These are phyloP conservation scores for Coniophora puteana DNA, from an alignment of 1,284 basidiomycete genomes.

Conservation along the genomic window DNA sequence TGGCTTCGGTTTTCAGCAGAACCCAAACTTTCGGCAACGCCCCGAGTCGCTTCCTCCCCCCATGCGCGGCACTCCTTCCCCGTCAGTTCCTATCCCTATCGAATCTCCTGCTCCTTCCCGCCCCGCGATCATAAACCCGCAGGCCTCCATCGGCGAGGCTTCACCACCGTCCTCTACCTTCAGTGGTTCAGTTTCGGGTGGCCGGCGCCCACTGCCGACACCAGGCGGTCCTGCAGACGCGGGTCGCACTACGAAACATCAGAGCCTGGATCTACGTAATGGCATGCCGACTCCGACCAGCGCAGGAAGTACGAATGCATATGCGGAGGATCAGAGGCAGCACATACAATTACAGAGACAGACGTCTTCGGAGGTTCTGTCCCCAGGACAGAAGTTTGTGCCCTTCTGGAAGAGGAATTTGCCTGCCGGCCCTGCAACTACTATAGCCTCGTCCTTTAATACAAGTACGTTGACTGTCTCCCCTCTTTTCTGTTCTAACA, in stretches of 20 bases:
- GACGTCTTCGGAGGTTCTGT: too few relatives aligned
- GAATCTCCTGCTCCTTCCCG: conserved; percentile 29
- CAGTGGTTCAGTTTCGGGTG: conserved; percentile 8
- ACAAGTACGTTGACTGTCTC: too few relatives aligned
- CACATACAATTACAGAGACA: conserved; percentile 12
- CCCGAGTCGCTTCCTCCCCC: conserved; percentile 27
- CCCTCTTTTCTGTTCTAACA: too few relatives aligned
- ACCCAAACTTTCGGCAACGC: too few relatives aligned
- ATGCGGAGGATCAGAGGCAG: conserved; percentile 14
- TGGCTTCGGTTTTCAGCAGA: too few relatives aligned
- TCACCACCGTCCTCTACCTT: conserved; percentile 14
- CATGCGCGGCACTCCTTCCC: conserved; percentile 11
- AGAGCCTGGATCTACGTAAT: conserved; percentile 19
- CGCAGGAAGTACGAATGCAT: too few relatives aligned
- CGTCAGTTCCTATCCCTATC: conserved; percentile 9
- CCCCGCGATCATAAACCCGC: conserved; percentile 21
- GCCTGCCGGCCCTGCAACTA: background rate
- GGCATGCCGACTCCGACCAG: conserved; percentile 18
- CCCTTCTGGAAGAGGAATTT: conserved; percentile 18
- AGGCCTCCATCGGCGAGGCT: conserved; percentile 13
- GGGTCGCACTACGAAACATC: conserved; percentile 15
- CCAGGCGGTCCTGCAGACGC: too few relatives aligned
- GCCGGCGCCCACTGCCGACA: conserved; percentile 23
- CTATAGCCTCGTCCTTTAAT: too few relatives aligned
- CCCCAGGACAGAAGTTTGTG: conserved; percentile 6